Base-by-base conservation (phyloP, 495 filamentous ascomycete genomes). In the Tuber indicum region DNA sequence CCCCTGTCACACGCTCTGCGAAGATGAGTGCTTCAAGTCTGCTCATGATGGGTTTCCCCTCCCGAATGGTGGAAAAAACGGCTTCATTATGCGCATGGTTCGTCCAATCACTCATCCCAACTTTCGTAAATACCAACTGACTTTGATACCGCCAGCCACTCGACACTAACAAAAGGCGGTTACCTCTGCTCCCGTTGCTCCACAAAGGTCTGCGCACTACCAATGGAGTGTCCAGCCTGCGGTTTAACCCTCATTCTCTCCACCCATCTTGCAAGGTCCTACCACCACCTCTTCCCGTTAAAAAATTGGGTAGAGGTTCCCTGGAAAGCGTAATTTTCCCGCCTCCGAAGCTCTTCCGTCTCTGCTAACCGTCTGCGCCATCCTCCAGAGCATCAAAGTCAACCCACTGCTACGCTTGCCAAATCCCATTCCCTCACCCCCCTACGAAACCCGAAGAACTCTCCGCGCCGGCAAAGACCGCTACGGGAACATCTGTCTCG, bases 11-110 rank as follows among this genome's bases (percentile, higher is more conserved):
- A 7, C 89, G 92, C 71, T 88, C 90, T 0, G 85, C 89, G 47
- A 90, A 91, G 82, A 89, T 91, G 81, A 89, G 87, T 76, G 88
- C 90, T 70, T 91, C 92, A 52, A 92, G 92, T 42, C 87, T 98
- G 45, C 88, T 99, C 21, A 96, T 94, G 92, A 98, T 98, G 96
- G 96, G 96, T 6, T 99, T 99, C 81, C 96, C 96, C n/a, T 94
- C 91, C 70, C 90, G 96, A 23, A 92, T 92, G n/a, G 89, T 94
- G 72, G 93, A 93, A 75, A 86, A 89, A 23, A 86, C 85, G 0
- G 75, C 81, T 7, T 77, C 73, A 76, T 89, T 96, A 71, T 99
- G 96, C 82, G 94, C 94, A 44, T 99, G 96, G 77, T 78, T 71
- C 39, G 75, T 73, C 77, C 32, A 66, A 71, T 52, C 58, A 77